Conservation (phyloP, 495 filamentous ascomycete genomes). For the Daldinia grandis region DNA sequence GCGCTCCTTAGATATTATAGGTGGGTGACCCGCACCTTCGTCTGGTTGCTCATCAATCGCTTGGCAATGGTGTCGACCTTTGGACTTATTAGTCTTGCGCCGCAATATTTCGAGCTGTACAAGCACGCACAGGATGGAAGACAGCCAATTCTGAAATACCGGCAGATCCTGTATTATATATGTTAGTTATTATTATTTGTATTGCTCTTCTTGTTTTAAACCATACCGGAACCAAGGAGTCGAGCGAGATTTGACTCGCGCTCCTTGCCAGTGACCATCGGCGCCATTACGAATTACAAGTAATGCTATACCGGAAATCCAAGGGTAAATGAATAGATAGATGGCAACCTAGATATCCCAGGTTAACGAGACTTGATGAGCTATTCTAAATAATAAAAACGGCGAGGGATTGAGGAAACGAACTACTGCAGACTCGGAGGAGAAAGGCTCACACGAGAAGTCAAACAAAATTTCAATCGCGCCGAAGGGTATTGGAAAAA, state of each 20-base stretch:
- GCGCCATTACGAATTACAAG: conserved; percentile 54
- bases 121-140: conserved; percentile 85
- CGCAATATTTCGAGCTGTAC: conserved; percentile 30
- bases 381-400: conserved; percentile 5
- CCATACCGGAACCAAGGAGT: conserved; percentile 87
- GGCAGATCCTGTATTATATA: conserved; percentile 71
- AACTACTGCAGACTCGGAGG: conserved; percentile 15
- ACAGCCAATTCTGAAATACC: conserved; percentile 96
- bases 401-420: conserved; percentile 5
- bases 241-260: conserved; percentile 89
- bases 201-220: neutral
- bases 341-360: neutral
- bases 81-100: conserved; percentile 43
- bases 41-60: conserved; percentile 98
- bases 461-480: conserved; percentile 38
- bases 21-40: conserved; percentile 61
- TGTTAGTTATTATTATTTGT: neutral
- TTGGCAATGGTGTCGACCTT: conserved; percentile 98
- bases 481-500: conserved; percentile 23
- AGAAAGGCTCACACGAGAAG: conserved; percentile 3
- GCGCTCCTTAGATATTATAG: conserved; percentile 17
- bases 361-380: neutral
- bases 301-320: conserved; percentile 10
- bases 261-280: conserved; percentile 66
- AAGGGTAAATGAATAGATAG: neutral